Evolutionary conservation across 768 basidiomycete genomes (phyloP), one percentile per base, ranked within the genome.

Genomic region (Tricholoma saponaceum): DNA sequence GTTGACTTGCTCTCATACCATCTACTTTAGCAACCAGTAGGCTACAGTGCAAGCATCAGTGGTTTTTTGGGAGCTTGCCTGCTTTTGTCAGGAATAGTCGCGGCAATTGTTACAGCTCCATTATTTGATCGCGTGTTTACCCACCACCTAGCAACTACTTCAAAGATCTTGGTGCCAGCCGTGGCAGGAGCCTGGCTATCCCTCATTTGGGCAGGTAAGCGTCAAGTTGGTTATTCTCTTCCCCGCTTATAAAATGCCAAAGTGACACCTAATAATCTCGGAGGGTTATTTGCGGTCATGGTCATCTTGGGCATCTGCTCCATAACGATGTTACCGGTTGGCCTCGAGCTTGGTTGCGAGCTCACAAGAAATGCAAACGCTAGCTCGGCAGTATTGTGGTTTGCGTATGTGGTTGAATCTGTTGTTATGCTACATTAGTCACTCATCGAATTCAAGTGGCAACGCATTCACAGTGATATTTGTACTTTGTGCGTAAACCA

Each of bases 71-170:
- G 90, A 35, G 82, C 82, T 9, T 78, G 78, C 32, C 69, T 92
- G 33, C 79, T 92, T 13, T 71, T 92, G 33, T 76, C 86, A 0
- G 92, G 92, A 20, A 81, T 94, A 57, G 69, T 89, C 2, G 80
- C 84, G 9, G 86, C 92, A 0, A 72, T 85, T 28, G 64, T 85
- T 51, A 81, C 86, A 0, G 83, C 91, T 0, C 92, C 92, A 0
- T 69, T 92, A 3, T 87, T 92, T 64, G 92, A 93, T 65, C 84
- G 91, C 18, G 83, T 92, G n/a, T 83, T 94, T 59, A 92, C 89
- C 9, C 80, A 86, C 61, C 83, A 83, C 58, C 76, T 92, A 37
- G 88, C 83, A 0, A 60, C 82, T 10, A 82, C 85, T 2, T 63
- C 78, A 54, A 89, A 87, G 55, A 57, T 83, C 0, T 64, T 90